phyloP scores from a whole-genome alignment of 2,329 filamentous ascomycete species.

The Mycosphaerella sp. region DNA sequence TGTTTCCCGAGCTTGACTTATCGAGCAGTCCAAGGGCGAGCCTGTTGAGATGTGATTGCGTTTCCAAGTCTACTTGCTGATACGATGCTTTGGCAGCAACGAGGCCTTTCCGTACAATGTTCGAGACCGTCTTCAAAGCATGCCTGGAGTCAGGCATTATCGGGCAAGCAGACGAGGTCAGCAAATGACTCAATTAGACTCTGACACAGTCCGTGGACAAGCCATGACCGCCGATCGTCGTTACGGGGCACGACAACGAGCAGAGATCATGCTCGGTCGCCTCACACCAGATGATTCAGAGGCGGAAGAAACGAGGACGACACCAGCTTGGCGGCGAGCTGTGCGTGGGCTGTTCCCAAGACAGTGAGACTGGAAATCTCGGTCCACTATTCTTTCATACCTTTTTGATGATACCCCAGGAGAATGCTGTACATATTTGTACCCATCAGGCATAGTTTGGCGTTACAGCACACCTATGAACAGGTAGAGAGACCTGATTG shows the following conservation, averaged over 20 bases:
- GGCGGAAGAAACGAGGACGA: slow-evolving; percentile 25
- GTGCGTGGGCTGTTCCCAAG: slow-evolving; percentile 29
- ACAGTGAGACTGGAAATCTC: slow-evolving; percentile 1
- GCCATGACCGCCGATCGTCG: slow-evolving; percentile 29
- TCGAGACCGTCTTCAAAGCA: slow-evolving; percentile 7
- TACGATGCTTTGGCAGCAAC: not conserved
- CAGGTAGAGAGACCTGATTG: not conserved
- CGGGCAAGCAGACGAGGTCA: slow-evolving; percentile 14
- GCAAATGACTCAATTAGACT: slow-evolving; percentile 19
- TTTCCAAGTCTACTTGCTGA: too few species aligned
- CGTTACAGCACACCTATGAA: not conserved
- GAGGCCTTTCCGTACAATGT: slow-evolving; percentile 10
- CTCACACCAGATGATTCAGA: slow-evolving; percentile 27
- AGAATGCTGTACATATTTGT: slow-evolving; percentile 1
- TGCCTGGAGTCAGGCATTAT: slow-evolving; percentile 13
- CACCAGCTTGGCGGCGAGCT: slow-evolving; percentile 29
- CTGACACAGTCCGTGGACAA: slow-evolving; percentile 1
- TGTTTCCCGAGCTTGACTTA: too few species aligned
- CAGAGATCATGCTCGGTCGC: slow-evolving; percentile 39
- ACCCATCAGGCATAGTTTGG: not conserved
- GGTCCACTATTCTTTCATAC: slow-evolving; percentile 6
- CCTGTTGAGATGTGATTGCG: too few species aligned
- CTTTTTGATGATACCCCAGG: slow-evolving; percentile 12
- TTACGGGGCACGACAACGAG: slow-evolving; percentile 44
- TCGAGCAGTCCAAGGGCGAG: too few species aligned